These are phyloP conservation scores for Cryptosporidium sp. DNA, from an alignment of 169 alveolate genomes.

Conservation along the genomic window DNA sequence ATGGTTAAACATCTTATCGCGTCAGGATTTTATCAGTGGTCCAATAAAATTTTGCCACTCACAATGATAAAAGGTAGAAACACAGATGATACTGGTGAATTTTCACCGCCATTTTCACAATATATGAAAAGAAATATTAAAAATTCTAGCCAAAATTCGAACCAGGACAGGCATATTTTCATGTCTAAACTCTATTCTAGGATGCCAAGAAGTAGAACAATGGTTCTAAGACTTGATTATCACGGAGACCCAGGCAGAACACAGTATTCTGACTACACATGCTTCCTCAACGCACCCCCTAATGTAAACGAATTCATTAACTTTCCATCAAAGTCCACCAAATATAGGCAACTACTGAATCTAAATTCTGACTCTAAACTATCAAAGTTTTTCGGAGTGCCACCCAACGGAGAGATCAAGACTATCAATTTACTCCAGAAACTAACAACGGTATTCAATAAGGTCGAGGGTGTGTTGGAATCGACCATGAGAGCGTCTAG, in stretches of 20 bases:
- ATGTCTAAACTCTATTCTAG: constrained; percentile 67
- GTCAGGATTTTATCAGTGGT: constrained; percentile 67
- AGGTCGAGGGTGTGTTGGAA: constrained; percentile 31
- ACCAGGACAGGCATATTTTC: constrained; percentile 40
- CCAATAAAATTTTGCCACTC: constrained; percentile 46
- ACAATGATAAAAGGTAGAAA: constrained; percentile 5
- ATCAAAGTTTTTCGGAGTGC: constrained; percentile 11
- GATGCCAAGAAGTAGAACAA: constrained; percentile 67
- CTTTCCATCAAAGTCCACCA: constrained; percentile 41
- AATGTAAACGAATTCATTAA: not conserved
- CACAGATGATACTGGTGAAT: constrained; percentile 3
- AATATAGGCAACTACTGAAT: constrained; percentile 21
- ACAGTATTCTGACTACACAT: constrained; percentile 65
- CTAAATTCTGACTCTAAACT: constrained; percentile 21
- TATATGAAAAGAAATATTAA: not conserved
- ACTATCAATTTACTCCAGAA: constrained; percentile 28
- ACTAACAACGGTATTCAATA: not conserved
- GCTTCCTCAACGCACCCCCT: constrained; percentile 68
- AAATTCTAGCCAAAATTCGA: not conserved
- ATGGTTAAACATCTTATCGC: constrained; percentile 58
- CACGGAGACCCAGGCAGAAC: constrained; percentile 46
- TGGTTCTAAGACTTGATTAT: constrained; percentile 49
- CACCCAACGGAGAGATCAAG: constrained; percentile 32
- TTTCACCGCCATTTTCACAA: constrained; percentile 29
- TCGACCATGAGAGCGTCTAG: constrained; percentile 10